A percentile compares a stretch with the other conserved stretches of the same genome.
phyloP scores from a whole-genome alignment of 768 basidiomycete species.

The Auriscalpium orientale region DNA sequence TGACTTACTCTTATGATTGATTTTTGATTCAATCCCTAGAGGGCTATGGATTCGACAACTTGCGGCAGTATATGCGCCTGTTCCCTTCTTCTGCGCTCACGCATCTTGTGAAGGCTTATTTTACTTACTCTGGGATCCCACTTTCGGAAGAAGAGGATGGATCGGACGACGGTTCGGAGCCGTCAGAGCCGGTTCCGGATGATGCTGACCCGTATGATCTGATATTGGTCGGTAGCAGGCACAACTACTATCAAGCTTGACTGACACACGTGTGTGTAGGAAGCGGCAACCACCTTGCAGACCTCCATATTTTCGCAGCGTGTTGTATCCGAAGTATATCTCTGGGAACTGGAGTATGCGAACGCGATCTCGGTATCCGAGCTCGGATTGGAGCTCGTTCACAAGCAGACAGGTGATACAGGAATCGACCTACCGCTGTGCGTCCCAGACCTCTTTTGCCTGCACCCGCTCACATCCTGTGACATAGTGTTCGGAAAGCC shows the following conservation, averaged over 20 bases:
- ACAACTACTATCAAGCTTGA: background rate
- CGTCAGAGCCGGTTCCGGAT: slow-evolving; percentile 4
- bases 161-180: slow-evolving; percentile 13
- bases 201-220: slow-evolving; percentile 51
- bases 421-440: slow-evolving; percentile 48
- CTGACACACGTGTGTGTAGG: slow-evolving; percentile 1
- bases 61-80: slow-evolving; percentile 54
- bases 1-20: slow-evolving; percentile 1
- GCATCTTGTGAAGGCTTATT: slow-evolving; percentile 57
- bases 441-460: slow-evolving; percentile 11
- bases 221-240: slow-evolving; percentile 47
- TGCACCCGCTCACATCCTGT: background rate
- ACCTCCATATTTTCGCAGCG: slow-evolving; percentile 62
- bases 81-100: slow-evolving; percentile 59
- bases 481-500: slow-evolving; percentile 48
- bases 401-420: slow-evolving; percentile 44
- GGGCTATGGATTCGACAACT: slow-evolving; percentile 46
- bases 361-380: slow-evolving; percentile 68
- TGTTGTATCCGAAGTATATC: slow-evolving; percentile 57
- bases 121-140: slow-evolving; percentile 47
- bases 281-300: background rate
- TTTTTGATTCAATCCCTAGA: slow-evolving; percentile 30
- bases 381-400: slow-evolving; percentile 53
- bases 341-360: slow-evolving; percentile 63
- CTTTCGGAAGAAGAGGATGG: slow-evolving; percentile 36